Evolutionary conservation across 331 rosid genomes (phyloP), one percentile per base, ranked within the genome.

Genomic region (Rhamnella rubrinervis): DNA sequence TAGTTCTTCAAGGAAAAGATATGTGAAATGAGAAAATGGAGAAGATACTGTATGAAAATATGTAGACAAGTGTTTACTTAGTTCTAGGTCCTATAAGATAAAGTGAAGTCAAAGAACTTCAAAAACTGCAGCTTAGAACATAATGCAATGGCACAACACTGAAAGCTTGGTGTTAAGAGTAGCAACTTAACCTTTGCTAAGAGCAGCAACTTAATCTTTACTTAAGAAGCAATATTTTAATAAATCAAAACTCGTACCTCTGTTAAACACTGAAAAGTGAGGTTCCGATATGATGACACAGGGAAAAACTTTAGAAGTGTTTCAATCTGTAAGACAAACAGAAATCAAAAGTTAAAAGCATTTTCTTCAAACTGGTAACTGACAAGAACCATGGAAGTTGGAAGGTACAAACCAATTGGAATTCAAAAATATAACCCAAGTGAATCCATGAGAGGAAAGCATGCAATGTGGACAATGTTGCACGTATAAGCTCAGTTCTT

Each of bases 391-490:
- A 49, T 35, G 64, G 75, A 72, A 26, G 41, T 71, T 64, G 49
- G n/a, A n/a, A 2, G 53, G 59, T 25, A 81, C 93, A 39, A 69
- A 95, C 99, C 92, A 95, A 77, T 4, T 96, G 93, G 68, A 97
- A 95, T 80, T 91, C 99, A 81, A 95, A 95, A 70, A 95, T 87
- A 71, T 91, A 95, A 40, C 99, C 99, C 86, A 95, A 74, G 51
- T 97, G 99, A 86, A 95, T 95, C 99, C 99, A 95, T 39, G 99
- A 87, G 68, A 95, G 93, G 71, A 91, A 95, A 68, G 97, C 97
- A 84, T 95, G 99, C 80, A 95, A 77, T 47, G 99, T 95, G 40
- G 99, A 87, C 53, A 95, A 66, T 19, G 99, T 95, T 23, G 99
- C 96, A 2, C 99, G 90, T 58, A 95, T 83, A 70, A 95, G 96